Base-by-base conservation (phyloP, 306 rosid species). In the Aeschynomene evenia region DNA sequence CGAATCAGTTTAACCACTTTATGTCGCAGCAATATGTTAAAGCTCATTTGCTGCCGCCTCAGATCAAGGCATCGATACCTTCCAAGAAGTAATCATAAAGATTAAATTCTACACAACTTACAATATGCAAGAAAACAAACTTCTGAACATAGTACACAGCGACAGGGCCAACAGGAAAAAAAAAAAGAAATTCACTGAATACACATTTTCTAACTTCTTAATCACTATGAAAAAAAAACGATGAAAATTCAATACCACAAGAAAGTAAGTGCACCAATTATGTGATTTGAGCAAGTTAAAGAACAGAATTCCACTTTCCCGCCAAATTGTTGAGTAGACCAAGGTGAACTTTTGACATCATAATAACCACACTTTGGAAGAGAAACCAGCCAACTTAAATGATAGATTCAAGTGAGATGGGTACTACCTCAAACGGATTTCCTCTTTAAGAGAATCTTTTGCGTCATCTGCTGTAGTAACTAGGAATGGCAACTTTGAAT, bases 41-140 rank as follows among this genome's bases (percentile, higher is more conserved):
- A 85, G 73, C 73, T 85, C 99, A 94, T 94, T 79, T 88, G 96
- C 31, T 79, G 84, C 77, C 99, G 81, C 48, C 96, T 84, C 34
- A 94, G 85, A 79, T 90, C 99, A 75, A 94, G 97, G 80, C 83
- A 91, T 12, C 97, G 98, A 49, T 88, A 90, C 84, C 99, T 94
- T 78, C 40, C 55, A 56, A 77, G 34, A 67, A 28, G 68, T 9
- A 68, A 66, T 48, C 51, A 57, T 59, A 77, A 75, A 57, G 34
- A 74, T 58, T 33, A 79, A 33, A 64, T 57, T 40, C 63, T 16
- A 46, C 62, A 37, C 66, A 70, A 51, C 15, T 33, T 39, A 39
- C 55, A 51, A 34, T 12, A 46, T 52, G 19, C 51, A n/a, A 45
- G 7, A 45, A 45, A 45, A 45, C 49, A 11, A 72, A 67, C 11